Conservation (phyloP, 805 yeast genomes). For the Dipodascus albidus region DNA sequence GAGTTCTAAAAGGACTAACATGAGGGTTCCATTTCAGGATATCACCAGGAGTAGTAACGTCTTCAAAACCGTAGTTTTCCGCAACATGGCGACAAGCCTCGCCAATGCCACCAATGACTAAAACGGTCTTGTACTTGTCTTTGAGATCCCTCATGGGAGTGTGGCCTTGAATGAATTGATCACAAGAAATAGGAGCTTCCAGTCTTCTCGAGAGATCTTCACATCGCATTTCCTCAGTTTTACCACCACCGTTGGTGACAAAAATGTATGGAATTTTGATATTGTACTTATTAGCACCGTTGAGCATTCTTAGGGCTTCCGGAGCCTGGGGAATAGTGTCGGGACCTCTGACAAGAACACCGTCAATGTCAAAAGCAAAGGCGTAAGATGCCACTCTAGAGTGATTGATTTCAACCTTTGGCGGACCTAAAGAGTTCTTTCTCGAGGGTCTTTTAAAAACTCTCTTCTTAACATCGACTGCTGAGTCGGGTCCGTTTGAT, state of each 20-base stretch:
- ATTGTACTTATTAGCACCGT: slow-evolving; percentile 67
- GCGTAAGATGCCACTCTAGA: slow-evolving; percentile 33
- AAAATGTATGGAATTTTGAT: slow-evolving; percentile 74
- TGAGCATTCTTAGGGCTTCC: slow-evolving; percentile 57
- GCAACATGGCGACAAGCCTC: slow-evolving; percentile 79
- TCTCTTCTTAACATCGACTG: background rate
- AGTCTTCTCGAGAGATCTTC: slow-evolving; percentile 55
- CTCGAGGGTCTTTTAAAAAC: slow-evolving; percentile 3
- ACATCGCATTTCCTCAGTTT: slow-evolving; percentile 65
- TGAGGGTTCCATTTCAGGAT: slow-evolving; percentile 79
- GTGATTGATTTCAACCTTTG: slow-evolving; percentile 8
- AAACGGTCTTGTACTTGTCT: slow-evolving; percentile 53
- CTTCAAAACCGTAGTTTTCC: slow-evolving; percentile 68
- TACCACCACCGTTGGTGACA: slow-evolving; percentile 90
- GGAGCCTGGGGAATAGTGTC: slow-evolving; percentile 72
- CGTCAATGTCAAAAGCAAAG: slow-evolving; percentile 88
- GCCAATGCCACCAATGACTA: slow-evolving; percentile 85
- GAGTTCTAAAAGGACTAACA: slow-evolving; percentile 71
- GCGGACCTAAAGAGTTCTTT: slow-evolving; percentile 4
- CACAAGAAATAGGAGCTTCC: slow-evolving; percentile 48
- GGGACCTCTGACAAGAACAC: slow-evolving; percentile 79
- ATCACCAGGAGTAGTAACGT: slow-evolving; percentile 74
- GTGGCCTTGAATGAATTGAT: slow-evolving; percentile 85
- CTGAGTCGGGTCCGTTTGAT: background rate
- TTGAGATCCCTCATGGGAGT: slow-evolving; percentile 86